phyloP scores from a whole-genome alignment of 1,139 yeast species.

The Suhomyces yuchorum region DNA sequence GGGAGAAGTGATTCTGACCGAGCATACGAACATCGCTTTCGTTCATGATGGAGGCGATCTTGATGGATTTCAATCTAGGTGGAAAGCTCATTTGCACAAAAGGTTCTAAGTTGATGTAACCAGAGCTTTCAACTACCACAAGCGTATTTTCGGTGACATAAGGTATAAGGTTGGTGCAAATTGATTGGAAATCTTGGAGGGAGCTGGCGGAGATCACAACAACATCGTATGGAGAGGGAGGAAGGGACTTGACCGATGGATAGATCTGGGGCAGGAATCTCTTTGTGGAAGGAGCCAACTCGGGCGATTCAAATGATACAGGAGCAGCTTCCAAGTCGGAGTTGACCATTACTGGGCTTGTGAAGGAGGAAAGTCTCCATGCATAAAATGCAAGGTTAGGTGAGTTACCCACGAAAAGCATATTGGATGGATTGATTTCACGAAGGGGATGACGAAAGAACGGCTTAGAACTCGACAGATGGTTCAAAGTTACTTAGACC shows the following conservation, averaged over 20 bases:
- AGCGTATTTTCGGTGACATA: conserved; percentile 42
- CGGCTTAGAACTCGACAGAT: background rate
- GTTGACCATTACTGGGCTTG: conserved; percentile 32
- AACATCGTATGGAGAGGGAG: conserved; percentile 32
- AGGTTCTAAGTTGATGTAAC: conserved; percentile 71
- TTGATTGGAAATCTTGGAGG: conserved; percentile 45
- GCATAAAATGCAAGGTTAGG: conserved; percentile 54
- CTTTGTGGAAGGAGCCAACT: conserved; percentile 4
- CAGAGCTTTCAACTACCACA: conserved; percentile 66
- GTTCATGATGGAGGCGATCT: conserved; percentile 62
- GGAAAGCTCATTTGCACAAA: conserved; percentile 49
- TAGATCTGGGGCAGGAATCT: conserved; percentile 28
- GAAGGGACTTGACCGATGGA: conserved; percentile 23
- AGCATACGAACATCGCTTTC: conserved; percentile 60
- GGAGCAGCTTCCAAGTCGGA: conserved; percentile 9
- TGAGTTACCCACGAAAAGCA: conserved; percentile 43
- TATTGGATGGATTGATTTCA: background rate
- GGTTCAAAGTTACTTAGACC: background rate
- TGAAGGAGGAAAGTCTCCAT: conserved; percentile 44
- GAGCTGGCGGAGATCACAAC: conserved; percentile 39
- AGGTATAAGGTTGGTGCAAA: conserved; percentile 31
- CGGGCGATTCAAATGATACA: conserved; percentile 10
- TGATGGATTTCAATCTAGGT: conserved; percentile 33
- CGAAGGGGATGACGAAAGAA: background rate
- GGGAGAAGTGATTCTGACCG: conserved; percentile 27